Evolutionary conservation across 768 basidiomycete species (phyloP).

Genomic region (Krasilnikovozyma curviuscula): DNA sequence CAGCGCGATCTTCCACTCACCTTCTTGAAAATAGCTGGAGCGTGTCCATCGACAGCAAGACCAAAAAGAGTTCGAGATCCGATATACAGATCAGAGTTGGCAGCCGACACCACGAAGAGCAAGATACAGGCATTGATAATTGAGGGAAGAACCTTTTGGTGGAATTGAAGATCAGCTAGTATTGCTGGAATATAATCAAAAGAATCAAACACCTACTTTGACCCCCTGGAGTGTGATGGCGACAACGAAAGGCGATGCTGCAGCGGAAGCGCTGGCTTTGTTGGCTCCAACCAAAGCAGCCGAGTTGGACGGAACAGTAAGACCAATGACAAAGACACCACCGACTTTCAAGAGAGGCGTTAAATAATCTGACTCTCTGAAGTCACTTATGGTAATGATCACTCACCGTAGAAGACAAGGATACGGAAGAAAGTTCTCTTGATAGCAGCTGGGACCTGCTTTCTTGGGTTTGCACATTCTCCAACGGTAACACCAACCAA

Average conservation of each 20-base stretch:
- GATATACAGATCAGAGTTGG: slow-evolving; percentile 46
- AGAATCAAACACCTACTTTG: too few species aligned
- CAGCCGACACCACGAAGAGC: slow-evolving; percentile 37
- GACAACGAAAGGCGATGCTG: slow-evolving; percentile 48
- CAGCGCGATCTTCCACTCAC: not conserved
- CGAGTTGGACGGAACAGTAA: slow-evolving; percentile 29
- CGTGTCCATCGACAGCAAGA: slow-evolving; percentile 17
- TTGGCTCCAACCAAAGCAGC: slow-evolving; percentile 20
- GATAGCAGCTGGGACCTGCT: slow-evolving; percentile 48
- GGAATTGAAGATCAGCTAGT: too few species aligned
- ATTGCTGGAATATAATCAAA: too few species aligned
- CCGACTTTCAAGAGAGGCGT: slow-evolving; percentile 19
- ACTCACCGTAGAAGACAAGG: slow-evolving; percentile 36
- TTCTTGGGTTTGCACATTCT: slow-evolving; percentile 56
- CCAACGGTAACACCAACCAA: slow-evolving; percentile 7
- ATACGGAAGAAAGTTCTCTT: slow-evolving; percentile 38
- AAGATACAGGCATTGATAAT: slow-evolving; percentile 31
- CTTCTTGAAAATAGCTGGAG: slow-evolving; percentile 16
- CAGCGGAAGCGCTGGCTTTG: slow-evolving; percentile 32
- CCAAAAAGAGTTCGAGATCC: slow-evolving; percentile 16
- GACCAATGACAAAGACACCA: slow-evolving; percentile 54
- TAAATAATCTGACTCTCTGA: not conserved
- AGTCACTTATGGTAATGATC: not conserved
- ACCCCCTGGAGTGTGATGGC: slow-evolving; percentile 18
- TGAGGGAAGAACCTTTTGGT: slow-evolving; percentile 1